Base-by-base conservation (phyloP, 495 filamentous ascomycete species). In the Penicillium fimorum region DNA sequence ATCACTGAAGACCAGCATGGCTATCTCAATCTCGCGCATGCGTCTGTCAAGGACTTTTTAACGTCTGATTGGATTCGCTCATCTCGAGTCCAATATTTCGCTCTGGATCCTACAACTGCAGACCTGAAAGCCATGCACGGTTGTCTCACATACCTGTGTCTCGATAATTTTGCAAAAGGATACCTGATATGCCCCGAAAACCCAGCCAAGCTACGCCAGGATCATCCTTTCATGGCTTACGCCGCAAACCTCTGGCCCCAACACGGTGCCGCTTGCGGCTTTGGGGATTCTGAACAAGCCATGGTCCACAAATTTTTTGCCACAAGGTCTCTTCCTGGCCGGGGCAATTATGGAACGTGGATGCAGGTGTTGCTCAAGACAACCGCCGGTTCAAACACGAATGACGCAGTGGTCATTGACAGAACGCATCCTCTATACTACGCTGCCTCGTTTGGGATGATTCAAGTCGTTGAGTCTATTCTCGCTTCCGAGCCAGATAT, bases 381-480 rank as follows among this genome's bases (percentile, higher is more conserved):
- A 12, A 52, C 24, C 5, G 24, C 40, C 11, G 24, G 11, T 32
- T 48, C 60, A 7, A 40, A 22, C 0, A 22, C 35, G 5, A 29
- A 37, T 6, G 42, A 59, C 33, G 20, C 17, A 12, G 12, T 13
- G 1, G 46, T 44, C 15, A 65, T 68, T 38, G 57, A 65, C 15
- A 49, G 12, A 9, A 65, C 65, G 0, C 57, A 68, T 12, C 65
- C 65, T 3, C 46, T 68, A 4, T 68, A 68, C 40, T 68, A 67
- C 37, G 64, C 64, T 3, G 54, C 59, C 11, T 67, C 64, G 1
- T 67, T 62, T 45, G 64, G 64, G 0, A 59, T 67, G 58, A 22
- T 45, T 9, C 50, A 62, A 27, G 64, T 67, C 6, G 54, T 67
- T 33, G 54, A 62, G 22, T 53, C 59, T 22, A 58, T 67, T 18